A percentile compares a stretch with the other conserved stretches of the same genome.
Evolutionary conservation across 176 grass and related monocot species (phyloP).

Genomic region (Musa troglodytarum): DNA sequence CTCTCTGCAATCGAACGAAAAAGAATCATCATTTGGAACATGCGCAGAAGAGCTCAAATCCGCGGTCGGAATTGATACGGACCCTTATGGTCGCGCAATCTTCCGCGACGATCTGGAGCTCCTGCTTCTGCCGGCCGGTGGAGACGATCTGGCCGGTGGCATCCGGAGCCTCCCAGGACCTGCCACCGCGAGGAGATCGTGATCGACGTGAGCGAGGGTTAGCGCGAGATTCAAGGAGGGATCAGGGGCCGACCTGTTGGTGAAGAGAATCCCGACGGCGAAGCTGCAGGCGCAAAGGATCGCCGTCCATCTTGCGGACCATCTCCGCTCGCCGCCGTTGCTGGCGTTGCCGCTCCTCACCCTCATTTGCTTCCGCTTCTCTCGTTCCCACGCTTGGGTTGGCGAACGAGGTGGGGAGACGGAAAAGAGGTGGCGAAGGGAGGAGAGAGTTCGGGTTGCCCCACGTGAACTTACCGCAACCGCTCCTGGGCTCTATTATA

Average conservation of each 20-base stretch:
- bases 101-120: slow-evolving; percentile 46
- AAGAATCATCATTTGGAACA: slow-evolving; percentile 1
- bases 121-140: slow-evolving; percentile 42
- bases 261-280: slow-evolving; percentile 74
- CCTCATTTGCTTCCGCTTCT: neutral
- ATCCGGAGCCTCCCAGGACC: slow-evolving; percentile 51
- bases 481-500: too few relatives aligned
- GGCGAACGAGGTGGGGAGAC: neutral
- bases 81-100: slow-evolving; percentile 69
- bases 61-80: neutral
- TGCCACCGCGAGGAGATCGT: slow-evolving; percentile 25
- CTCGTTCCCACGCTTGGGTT: neutral
- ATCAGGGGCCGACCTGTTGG: slow-evolving; percentile 36
- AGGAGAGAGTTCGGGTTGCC: neutral
- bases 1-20: slow-evolving; percentile 43
- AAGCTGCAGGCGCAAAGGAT: slow-evolving; percentile 68
- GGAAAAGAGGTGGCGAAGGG: neutral
- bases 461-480: neutral
- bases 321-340: slow-evolving; percentile 33
- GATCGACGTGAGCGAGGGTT: slow-evolving; percentile 3
- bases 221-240: neutral
- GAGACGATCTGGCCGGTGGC: slow-evolving; percentile 50
- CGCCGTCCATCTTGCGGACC: slow-evolving; percentile 41
- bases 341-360: neutral
- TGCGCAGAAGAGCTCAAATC: slow-evolving; percentile 9